Conservation (phyloP, 805 yeast genomes). For the Ogataea salicorniae region DNA sequence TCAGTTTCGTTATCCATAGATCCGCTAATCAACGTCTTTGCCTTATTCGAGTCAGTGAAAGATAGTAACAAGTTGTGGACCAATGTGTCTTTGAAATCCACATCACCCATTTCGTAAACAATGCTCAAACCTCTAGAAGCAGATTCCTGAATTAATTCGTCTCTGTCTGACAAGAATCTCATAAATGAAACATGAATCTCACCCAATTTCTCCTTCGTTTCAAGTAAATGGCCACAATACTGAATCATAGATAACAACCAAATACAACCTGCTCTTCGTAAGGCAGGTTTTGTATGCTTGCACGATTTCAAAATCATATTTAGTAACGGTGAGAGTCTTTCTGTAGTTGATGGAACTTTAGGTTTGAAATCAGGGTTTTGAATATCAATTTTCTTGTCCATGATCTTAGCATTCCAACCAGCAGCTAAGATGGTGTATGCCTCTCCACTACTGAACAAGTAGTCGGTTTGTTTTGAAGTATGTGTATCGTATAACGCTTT, state of each 20-base stretch:
- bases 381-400: slow-evolving; percentile 52
- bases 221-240: slow-evolving; percentile 50
- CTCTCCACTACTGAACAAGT: slow-evolving; percentile 76
- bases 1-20: slow-evolving; percentile 74
- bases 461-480: slow-evolving; percentile 67
- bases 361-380: slow-evolving; percentile 27
- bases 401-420: slow-evolving; percentile 67
- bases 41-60: slow-evolving; percentile 62
- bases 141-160: slow-evolving; percentile 85
- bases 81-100: slow-evolving; percentile 61
- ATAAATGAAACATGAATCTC: slow-evolving; percentile 70
- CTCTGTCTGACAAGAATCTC: slow-evolving; percentile 73
- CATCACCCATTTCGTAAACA: slow-evolving; percentile 72
- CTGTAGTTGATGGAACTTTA: not conserved
- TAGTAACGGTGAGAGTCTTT: slow-evolving; percentile 34
- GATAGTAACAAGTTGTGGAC: slow-evolving; percentile 69
- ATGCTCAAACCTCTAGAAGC: slow-evolving; percentile 86
- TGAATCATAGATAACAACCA: slow-evolving; percentile 83
- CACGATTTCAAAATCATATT: slow-evolving; percentile 47
- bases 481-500: slow-evolving; percentile 51
- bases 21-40: slow-evolving; percentile 51
- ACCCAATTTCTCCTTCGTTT: slow-evolving; percentile 39
- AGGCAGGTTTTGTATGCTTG: slow-evolving; percentile 61
- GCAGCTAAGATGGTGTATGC: slow-evolving; percentile 65
- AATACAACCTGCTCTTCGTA: slow-evolving; percentile 73